These are phyloP conservation scores for Pyrenophora teres DNA, from an alignment of 2,329 filamentous ascomycete genomes.

Conservation along the genomic window DNA sequence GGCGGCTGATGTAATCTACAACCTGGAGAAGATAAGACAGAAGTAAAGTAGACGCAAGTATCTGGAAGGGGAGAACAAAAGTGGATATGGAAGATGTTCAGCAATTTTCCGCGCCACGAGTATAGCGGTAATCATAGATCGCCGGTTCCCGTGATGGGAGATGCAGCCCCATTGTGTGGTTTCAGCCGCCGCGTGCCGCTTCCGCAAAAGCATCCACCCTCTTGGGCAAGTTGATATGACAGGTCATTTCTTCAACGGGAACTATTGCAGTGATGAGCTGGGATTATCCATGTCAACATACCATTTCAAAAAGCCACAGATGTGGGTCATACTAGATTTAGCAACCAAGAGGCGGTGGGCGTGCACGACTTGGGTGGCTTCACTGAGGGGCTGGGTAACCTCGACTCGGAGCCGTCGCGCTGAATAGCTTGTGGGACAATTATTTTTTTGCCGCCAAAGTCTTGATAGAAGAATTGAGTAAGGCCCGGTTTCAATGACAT, in stretches of 20 bases:
- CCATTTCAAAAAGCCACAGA: background rate
- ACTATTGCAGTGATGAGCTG: slow-evolving; percentile 11
- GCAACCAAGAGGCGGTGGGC: slow-evolving; percentile 15
- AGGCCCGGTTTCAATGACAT: slow-evolving; percentile 16
- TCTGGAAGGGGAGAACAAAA: slow-evolving; percentile 14
- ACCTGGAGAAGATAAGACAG: slow-evolving; percentile 7
- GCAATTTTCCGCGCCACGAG: slow-evolving; percentile 17
- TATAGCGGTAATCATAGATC: slow-evolving; percentile 3
- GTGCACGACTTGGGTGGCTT: slow-evolving; percentile 1
- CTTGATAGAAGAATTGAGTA: background rate
- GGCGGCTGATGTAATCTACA: slow-evolving; percentile 11
- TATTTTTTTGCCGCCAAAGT: background rate
- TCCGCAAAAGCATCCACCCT: slow-evolving; percentile 38
- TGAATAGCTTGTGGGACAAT: too few species aligned
- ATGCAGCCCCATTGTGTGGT: slow-evolving; percentile 20
- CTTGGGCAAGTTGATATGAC: slow-evolving; percentile 18
- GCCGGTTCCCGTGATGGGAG: slow-evolving; percentile 15
- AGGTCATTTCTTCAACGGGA: slow-evolving; percentile 21
- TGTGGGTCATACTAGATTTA: slow-evolving; percentile 15
- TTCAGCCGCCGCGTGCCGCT: slow-evolving; percentile 29
- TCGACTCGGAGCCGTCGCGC: too few species aligned
- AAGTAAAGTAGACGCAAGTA: slow-evolving; percentile 18
- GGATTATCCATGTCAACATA: slow-evolving; percentile 9
- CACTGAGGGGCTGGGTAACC: background rate
- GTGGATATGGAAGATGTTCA: slow-evolving; percentile 21